Conservation (phyloP, 441 rosid species). For the Biscutella laevigata region DNA sequence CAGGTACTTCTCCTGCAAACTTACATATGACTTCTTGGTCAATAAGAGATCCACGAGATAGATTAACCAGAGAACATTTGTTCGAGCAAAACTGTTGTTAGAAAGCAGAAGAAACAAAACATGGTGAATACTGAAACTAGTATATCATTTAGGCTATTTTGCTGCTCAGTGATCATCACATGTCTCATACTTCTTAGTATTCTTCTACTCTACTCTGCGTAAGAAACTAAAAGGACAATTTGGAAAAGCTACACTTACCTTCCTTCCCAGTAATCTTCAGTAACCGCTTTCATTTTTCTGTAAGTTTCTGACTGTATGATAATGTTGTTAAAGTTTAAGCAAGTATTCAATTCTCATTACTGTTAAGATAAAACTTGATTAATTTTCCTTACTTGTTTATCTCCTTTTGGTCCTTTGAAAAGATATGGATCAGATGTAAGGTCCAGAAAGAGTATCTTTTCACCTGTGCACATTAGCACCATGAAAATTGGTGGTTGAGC, state of each 20-base stretch:
- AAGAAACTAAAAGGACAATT: neutral
- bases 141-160: neutral
- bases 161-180: neutral
- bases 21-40: constrained; percentile 79
- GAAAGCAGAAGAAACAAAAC: neutral
- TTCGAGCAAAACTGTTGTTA: constrained; percentile 65
- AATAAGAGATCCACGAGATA: constrained; percentile 80
- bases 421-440: constrained; percentile 75
- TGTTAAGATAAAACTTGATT: neutral
- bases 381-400: constrained; percentile 54
- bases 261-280: constrained; percentile 85
- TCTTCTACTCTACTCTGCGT: neutral
- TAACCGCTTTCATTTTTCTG: constrained; percentile 69
- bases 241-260: constrained; percentile 36
- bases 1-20: constrained; percentile 21
- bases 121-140: neutral
- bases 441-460: constrained; percentile 79
- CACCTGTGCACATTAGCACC: constrained; percentile 36
- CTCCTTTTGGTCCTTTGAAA: constrained; percentile 86
- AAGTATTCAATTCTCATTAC: neutral
- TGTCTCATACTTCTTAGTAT: neutral
- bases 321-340: neutral
- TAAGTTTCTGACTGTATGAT: constrained; percentile 79
- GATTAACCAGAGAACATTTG: constrained; percentile 87
- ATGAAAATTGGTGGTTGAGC: neutral